Base-by-base conservation (phyloP, 1,284 basidiomycete species). In the Trametes hirsuta region DNA sequence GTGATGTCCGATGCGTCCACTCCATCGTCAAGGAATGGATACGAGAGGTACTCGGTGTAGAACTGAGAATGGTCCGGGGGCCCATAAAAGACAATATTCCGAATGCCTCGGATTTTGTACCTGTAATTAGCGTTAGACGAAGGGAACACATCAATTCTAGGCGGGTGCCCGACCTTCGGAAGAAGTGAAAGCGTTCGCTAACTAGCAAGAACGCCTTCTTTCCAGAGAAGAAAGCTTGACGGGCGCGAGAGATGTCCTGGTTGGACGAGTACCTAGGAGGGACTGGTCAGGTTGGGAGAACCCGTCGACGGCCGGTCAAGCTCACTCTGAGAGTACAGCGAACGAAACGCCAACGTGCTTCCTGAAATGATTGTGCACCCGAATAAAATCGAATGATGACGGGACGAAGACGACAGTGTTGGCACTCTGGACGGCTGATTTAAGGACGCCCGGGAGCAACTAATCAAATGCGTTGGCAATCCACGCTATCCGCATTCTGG, bases 161-260 rank as follows among this genome's bases (percentile, higher is more conserved):
- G 10, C 4, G 14, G 18, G 5, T 36, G 6, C 60, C 77, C 46
- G 65, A 91, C 85, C 95, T 84, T 62, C 94, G 86, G 83, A 96
- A 99, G 74, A 99, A 99, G 76, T 99, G 95, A 80, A 98, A 98
- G 21, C 97, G 87, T 74, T 99, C 97, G 61, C 94, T 98, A 67
- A 98, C 81, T 63, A 99, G 79, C 22, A 99, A 75, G 79, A 98
- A 93, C 0, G 89, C 80, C 68, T 91, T 94, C 69, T 92, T 91
- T 54, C 93, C 94, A 44, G 82, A 83, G 81, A 97, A 98, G 79
- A 99, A 99, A 0, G 91, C 86, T 68, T 96, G 93, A 49, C 97
- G 84, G 0, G 96, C 96, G 2, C 95, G 87, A 1, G 93, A 92
- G 64, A 99, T 97, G 61, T 99, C 96, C 72, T 92, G 87, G 67